Percentiles rank a stretch among this genome's conserved stretches.
Conservation (phyloP, 495 filamentous ascomycete genomes). For the Aspergillus sclerotiicarbonarius region DNA sequence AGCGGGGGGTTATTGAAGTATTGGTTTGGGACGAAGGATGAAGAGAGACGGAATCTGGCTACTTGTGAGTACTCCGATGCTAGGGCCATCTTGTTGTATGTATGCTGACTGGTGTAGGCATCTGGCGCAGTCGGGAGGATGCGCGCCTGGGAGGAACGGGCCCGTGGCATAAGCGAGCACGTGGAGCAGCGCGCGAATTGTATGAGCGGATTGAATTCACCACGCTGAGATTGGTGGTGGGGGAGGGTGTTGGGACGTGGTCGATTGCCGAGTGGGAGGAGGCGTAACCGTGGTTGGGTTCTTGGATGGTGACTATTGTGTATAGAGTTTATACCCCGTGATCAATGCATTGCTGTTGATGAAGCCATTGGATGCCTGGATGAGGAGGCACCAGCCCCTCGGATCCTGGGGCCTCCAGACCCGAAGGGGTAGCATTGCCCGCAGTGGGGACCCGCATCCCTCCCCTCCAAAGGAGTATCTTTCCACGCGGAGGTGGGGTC, state of each 20-base stretch:
- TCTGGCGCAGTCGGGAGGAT: constrained; percentile 72
- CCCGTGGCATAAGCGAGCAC: constrained; percentile 47
- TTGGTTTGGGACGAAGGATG: constrained; percentile 74
- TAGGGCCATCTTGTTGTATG: neutral
- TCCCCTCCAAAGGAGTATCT: constrained; percentile 1
- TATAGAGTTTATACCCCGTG: neutral
- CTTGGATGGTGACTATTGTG: neutral
- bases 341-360: neutral
- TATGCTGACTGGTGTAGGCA: constrained; percentile 30
- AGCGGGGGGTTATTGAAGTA: constrained; percentile 88
- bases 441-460: neutral
- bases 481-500: constrained; percentile 16
- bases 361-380: neutral
- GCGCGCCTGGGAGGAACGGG: constrained; percentile 66
- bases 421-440: constrained; percentile 8
- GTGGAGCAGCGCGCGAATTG: constrained; percentile 32
- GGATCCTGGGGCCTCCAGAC: neutral
- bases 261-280: constrained; percentile 57
- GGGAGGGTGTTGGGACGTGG: constrained; percentile 56
- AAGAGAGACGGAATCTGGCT: constrained; percentile 63
- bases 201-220: constrained; percentile 58
- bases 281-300: neutral
- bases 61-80: constrained; percentile 67
- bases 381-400: neutral
- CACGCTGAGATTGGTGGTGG: constrained; percentile 59